A percentile compares a stretch with the other conserved stretches of the same genome.
Evolutionary conservation across 129 eudicot genomes (phyloP).

Genomic region (Pulicaria dysenterica): DNA sequence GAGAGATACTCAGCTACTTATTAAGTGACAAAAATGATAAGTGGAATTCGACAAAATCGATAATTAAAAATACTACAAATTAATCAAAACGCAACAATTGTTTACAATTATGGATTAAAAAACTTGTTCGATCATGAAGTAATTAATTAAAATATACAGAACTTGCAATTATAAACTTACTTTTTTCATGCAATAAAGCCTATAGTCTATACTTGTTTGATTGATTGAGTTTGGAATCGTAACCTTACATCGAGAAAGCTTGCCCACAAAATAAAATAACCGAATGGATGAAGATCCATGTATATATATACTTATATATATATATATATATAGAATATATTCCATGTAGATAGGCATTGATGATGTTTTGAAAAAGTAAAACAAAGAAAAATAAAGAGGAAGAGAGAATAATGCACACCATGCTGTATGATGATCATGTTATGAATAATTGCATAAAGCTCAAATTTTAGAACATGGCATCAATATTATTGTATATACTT

Average conservation of each 20-base stretch:
- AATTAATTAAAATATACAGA: conserved; percentile 11
- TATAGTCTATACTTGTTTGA: conserved; percentile 28
- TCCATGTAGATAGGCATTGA: conserved; percentile 38
- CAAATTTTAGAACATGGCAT: too few species aligned
- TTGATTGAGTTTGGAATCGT: conserved; percentile 32
- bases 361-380: conserved; percentile 30
- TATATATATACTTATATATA: too few species aligned
- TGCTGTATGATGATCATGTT: not conserved
- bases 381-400: conserved; percentile 15
- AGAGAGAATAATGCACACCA: conserved; percentile 3
- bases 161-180: conserved; percentile 1
- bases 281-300: conserved; percentile 6
- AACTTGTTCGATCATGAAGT: not conserved
- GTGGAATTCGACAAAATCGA: too few species aligned
- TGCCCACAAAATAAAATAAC: conserved; percentile 18
- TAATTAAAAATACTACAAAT: too few species aligned
- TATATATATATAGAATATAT: conserved; percentile 31
- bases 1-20: too few species aligned
- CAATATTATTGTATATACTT: too few species aligned
- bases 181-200: conserved; percentile 17
- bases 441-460: not conserved
- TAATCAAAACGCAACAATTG: conserved; percentile 5
- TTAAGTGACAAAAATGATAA: too few species aligned
- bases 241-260: conserved; percentile 23
- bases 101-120: conserved; percentile 14